Percentiles rank a stretch among this genome's conserved stretches.
Evolutionary conservation across 345 rosid genomes (phyloP).

Genomic region (Arabidopsis suecica): DNA sequence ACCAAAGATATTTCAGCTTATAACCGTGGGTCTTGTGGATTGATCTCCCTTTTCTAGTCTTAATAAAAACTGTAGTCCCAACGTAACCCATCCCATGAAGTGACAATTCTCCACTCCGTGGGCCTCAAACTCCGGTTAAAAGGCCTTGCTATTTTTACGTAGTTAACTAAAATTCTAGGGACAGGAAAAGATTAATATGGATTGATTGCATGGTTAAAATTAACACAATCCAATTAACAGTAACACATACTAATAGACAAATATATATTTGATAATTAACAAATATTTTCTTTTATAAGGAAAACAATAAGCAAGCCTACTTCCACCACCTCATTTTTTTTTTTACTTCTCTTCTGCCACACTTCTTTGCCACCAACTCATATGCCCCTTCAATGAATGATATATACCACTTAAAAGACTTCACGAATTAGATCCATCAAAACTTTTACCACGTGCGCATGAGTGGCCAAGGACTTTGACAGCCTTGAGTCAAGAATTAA

Average conservation of each 20-base stretch:
- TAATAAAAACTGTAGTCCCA: not conserved
- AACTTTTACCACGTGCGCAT: conserved; percentile 28
- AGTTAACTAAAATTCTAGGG: not conserved
- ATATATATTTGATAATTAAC: not conserved
- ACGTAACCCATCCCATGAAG: not conserved
- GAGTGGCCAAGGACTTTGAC: conserved; percentile 31
- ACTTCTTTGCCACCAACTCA: not conserved
- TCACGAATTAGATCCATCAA: conserved; percentile 1
- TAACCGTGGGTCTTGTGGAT: not conserved
- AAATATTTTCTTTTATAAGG: not conserved
- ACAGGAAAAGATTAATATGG: not conserved
- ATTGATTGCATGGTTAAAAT: not conserved
- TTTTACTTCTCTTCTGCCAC: not conserved
- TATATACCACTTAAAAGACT: conserved; percentile 8
- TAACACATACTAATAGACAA: not conserved
- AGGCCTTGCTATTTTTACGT: not conserved
- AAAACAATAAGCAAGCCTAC: not conserved
- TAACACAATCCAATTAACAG: not conserved
- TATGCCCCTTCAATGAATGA: conserved; percentile 14
- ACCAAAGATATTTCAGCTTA: not conserved
- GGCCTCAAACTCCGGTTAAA: not conserved
- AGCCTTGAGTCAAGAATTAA: conserved; percentile 20
- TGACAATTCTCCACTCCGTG: not conserved
- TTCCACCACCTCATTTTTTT: not conserved
- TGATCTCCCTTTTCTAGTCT: not conserved